phyloP scores from a whole-genome alignment of 2,329 filamentous ascomycete species.

The Shiraia sp. region DNA sequence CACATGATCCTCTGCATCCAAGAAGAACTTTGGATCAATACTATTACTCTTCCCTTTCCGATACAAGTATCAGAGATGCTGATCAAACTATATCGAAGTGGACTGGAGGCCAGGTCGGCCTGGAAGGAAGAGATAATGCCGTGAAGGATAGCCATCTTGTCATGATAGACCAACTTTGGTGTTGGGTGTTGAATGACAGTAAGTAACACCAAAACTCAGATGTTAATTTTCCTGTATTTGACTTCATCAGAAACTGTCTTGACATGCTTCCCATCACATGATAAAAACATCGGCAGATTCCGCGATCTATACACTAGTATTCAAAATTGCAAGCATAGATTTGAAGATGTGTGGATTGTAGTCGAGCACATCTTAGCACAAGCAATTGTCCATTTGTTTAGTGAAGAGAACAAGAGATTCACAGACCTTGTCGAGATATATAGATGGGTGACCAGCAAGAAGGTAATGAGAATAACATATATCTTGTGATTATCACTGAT shows the following conservation, averaged over 20 bases:
- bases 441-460: neutral
- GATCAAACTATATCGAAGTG: conserved; percentile 4
- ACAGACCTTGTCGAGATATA: neutral
- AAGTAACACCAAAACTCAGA: neutral
- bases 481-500: neutral
- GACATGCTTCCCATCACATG: neutral
- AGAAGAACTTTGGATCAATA: conserved; percentile 4
- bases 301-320: neutral
- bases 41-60: neutral
- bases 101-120: neutral
- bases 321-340: neutral
- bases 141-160: neutral
- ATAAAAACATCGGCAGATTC: no score
- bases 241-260: neutral
- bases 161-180: conserved; percentile 5
- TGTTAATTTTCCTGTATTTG: neutral
- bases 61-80: conserved; percentile 1
- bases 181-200: conserved; percentile 1
- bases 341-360: no score
- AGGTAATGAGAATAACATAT: no score
- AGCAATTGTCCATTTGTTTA: neutral
- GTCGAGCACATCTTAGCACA: neutral
- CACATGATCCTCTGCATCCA: neutral
- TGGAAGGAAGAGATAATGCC: neutral
- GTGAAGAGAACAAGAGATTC: neutral